Conservation (phyloP, 352 stramenopile species). For the Pythium angustatum region DNA sequence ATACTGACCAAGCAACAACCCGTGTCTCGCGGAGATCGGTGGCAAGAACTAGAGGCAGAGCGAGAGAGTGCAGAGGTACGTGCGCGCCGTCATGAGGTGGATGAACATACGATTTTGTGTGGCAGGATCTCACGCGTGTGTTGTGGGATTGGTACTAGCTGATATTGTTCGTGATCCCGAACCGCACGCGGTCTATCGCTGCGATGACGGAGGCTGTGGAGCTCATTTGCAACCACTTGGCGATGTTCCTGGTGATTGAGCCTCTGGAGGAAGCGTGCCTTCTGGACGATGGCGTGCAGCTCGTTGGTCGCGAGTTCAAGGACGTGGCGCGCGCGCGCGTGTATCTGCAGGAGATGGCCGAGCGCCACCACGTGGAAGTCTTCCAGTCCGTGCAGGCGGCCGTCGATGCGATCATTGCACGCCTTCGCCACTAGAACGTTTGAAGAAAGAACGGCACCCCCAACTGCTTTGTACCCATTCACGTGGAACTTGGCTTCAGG, state of each 20-base stretch:
- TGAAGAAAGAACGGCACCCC: not conserved
- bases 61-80: conserved; percentile 65
- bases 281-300: conserved; percentile 45
- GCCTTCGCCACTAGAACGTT: conserved; percentile 36
- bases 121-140: too few relatives aligned
- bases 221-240: conserved; percentile 67
- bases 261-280: conserved; percentile 62
- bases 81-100: conserved; percentile 6
- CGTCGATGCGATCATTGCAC: conserved; percentile 64
- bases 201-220: conserved; percentile 84
- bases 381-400: conserved; percentile 66
- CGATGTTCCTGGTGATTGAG: conserved; percentile 80
- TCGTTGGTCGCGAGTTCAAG: conserved; percentile 73
- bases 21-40: conserved; percentile 38
- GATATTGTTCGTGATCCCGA: conserved; percentile 82
- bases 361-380: conserved; percentile 75
- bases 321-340: conserved; percentile 73
- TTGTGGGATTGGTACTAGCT: conserved; percentile 45
- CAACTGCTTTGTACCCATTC: not conserved
- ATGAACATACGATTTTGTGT: too few relatives aligned
- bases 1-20: conserved; percentile 33
- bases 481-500: not conserved
- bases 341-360: conserved; percentile 86
- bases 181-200: conserved; percentile 69
- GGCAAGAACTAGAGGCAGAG: conserved; percentile 58